Evolutionary conservation across 352 stramenopile genomes (phyloP).

Genomic region (Pseudoperonospora humuli): DNA sequence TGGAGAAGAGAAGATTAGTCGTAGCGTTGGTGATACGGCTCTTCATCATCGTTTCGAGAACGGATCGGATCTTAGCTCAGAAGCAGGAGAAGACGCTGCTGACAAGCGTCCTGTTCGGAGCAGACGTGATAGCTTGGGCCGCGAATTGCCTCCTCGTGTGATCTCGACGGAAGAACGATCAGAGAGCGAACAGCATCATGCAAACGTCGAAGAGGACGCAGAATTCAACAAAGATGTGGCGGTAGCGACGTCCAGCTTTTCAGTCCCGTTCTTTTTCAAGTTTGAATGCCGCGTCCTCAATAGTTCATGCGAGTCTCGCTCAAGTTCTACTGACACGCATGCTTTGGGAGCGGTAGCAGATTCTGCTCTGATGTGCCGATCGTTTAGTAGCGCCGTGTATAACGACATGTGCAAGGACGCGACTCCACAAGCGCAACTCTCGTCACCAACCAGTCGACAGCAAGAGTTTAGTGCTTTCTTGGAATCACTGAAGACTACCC

Average conservation of each 20-base stretch:
- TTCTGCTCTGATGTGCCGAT: conserved; percentile 24
- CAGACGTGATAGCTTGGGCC: conserved; percentile 16
- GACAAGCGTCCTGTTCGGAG: conserved; percentile 7
- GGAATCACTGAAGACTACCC: conserved; percentile 24
- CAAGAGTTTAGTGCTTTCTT: conserved; percentile 34
- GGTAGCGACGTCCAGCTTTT: conserved; percentile 75
- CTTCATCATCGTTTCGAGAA: not conserved
- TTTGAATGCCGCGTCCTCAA: conserved; percentile 71
- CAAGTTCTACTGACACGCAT: conserved; percentile 15
- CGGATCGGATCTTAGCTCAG: not conserved
- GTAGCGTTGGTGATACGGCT: conserved; percentile 4
- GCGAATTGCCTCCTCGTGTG: conserved; percentile 22
- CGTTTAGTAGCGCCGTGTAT: conserved; percentile 47
- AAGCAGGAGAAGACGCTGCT: conserved; percentile 1
- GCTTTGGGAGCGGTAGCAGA: conserved; percentile 3
- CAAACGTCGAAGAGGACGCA: conserved; percentile 54
- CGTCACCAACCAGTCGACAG: conserved; percentile 20
- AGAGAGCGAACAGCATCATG: conserved; percentile 26
- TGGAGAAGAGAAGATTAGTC: conserved; percentile 4
- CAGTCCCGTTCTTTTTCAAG: conserved; percentile 76
- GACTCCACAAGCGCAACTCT: conserved; percentile 15
- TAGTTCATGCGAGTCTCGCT: conserved; percentile 18
- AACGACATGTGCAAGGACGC: conserved; percentile 30
- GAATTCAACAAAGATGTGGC: conserved; percentile 83
- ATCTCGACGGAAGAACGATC: conserved; percentile 16